phyloP scores from a whole-genome alignment of 1,284 basidiomycete genomes.

The Schizophyllum commune region DNA sequence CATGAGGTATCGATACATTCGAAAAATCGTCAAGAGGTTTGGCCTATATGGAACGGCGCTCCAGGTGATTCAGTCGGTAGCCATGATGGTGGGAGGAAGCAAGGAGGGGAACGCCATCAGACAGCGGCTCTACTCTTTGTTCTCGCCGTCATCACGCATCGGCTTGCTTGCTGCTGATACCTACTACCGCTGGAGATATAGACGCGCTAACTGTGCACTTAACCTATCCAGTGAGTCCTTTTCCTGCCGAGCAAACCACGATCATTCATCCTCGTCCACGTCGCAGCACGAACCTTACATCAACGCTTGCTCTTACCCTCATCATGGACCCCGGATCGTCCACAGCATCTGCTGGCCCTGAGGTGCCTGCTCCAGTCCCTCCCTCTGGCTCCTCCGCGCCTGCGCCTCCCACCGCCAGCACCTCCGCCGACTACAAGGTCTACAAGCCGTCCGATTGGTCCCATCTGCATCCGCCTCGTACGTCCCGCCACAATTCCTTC shows the following conservation, averaged over 20 bases:
- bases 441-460: slow-evolving; percentile 32
- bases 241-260: background rate
- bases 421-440: slow-evolving; percentile 30
- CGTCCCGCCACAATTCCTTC: background rate
- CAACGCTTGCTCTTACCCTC: background rate
- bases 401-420: background rate
- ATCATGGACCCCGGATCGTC: background rate
- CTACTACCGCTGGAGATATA: too few relatives aligned
- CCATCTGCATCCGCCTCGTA: slow-evolving; percentile 8
- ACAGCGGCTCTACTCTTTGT: too few relatives aligned
- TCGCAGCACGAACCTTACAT: background rate
- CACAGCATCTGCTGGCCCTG: background rate
- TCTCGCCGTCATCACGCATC: too few relatives aligned
- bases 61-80: too few relatives aligned
- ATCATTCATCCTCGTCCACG: background rate
- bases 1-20: too few relatives aligned
- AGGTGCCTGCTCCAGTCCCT: background rate
- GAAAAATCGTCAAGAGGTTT: too few relatives aligned
- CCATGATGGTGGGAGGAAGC: too few relatives aligned
- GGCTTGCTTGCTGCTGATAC: too few relatives aligned
- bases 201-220: too few relatives aligned
- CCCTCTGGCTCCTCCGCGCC: background rate
- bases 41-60: too few relatives aligned
- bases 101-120: too few relatives aligned
- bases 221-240: too few relatives aligned